These are phyloP conservation scores for Leptographium procerum DNA, from an alignment of 2,329 filamentous ascomycete species.

Conservation along the genomic window DNA sequence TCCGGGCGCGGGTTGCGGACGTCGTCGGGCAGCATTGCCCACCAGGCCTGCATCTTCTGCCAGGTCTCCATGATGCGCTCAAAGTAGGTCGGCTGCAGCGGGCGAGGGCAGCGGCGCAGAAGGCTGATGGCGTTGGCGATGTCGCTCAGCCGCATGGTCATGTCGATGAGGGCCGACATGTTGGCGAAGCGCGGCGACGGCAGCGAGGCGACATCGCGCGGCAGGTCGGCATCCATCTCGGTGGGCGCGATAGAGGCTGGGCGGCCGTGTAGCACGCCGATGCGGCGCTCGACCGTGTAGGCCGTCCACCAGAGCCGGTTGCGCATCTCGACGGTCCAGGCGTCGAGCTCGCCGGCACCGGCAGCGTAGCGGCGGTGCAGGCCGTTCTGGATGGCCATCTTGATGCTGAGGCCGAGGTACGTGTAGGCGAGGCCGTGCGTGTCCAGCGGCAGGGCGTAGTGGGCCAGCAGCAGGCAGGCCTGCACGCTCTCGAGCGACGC, in stretches of 20 bases:
- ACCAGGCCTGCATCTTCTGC: constrained; percentile 29
- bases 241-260: constrained; percentile 39
- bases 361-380: constrained; percentile 38
- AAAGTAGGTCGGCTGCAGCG: constrained; percentile 26
- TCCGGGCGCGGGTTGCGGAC: constrained; percentile 30
- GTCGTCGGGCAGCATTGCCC: constrained; percentile 25
- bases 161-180: constrained; percentile 5
- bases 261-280: constrained; percentile 44
- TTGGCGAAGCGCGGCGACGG: constrained; percentile 4
- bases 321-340: constrained; percentile 36
- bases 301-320: constrained; percentile 47
- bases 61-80: constrained; percentile 25
- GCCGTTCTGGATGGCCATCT: constrained; percentile 47
- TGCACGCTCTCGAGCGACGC: constrained; percentile 47
- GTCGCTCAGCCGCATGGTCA: constrained; percentile 27
- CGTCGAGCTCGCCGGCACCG: constrained; percentile 28
- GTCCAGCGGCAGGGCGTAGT: constrained; percentile 44
- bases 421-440: constrained; percentile 45
- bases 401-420: constrained; percentile 43
- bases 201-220: constrained; percentile 14
- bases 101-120: constrained; percentile 25
- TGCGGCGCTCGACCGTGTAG: constrained; percentile 44
- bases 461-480: constrained; percentile 42
- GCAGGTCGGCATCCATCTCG: constrained; percentile 43
- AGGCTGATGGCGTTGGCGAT: constrained; percentile 27